Percentiles rank a stretch among this genome's conserved stretches.
Conservation (phyloP, 345 rosid genomes). For the Eucalyptus virginea region DNA sequence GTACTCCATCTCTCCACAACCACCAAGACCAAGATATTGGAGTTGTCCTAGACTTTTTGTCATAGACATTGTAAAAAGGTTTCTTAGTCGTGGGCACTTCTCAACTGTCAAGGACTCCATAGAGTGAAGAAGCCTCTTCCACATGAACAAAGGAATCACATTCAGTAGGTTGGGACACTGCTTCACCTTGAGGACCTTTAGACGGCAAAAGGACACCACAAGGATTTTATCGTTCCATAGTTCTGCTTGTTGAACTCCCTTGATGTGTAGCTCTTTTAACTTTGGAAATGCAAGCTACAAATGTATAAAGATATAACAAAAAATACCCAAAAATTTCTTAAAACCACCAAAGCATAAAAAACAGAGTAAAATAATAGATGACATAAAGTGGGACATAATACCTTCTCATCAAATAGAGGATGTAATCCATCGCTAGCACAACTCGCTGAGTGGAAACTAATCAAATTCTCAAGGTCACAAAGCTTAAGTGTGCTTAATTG, state of each 20-base stretch:
- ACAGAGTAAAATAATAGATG: too few species aligned
- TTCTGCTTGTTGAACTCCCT: not conserved
- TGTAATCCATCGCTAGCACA: too few species aligned
- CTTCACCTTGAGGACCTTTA: not conserved
- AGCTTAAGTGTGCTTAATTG: too few species aligned
- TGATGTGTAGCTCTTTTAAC: not conserved
- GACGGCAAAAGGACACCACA: not conserved
- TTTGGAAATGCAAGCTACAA: not conserved
- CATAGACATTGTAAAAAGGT: not conserved
- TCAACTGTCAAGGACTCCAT: not conserved
- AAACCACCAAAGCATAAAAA: too few species aligned
- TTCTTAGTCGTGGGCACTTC: not conserved
- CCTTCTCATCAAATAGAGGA: too few species aligned
- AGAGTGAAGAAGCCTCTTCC: not conserved
- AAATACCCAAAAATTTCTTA: too few species aligned
- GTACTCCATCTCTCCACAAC: not conserved
- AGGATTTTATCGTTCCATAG: not conserved
- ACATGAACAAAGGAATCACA: not conserved
- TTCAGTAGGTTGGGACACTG: not conserved
- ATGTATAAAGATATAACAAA: too few species aligned
- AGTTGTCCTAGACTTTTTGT: not conserved
- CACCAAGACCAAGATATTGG: not conserved
- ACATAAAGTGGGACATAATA: too few species aligned
- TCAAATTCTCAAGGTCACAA: too few species aligned
- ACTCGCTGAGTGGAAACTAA: too few species aligned